Evolutionary conservation across 371 early-diverging fungal genomes (phyloP).

Genomic region (Mucor plumbeus): DNA sequence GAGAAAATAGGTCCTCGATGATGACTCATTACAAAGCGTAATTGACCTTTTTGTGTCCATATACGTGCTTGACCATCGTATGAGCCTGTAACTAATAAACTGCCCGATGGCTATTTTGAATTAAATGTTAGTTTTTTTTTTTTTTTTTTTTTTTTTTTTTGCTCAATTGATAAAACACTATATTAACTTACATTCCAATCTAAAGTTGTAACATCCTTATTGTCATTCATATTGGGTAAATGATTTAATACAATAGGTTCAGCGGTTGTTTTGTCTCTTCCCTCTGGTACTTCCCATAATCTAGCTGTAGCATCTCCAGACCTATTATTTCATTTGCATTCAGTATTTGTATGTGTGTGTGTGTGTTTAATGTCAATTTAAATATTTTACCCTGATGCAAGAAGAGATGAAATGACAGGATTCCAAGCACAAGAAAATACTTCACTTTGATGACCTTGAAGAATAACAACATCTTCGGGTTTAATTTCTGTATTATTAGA

Average conservation of each 20-base stretch:
- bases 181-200: conserved; percentile 85
- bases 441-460: conserved; percentile 75
- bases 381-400: conserved; percentile 82
- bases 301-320: conserved; percentile 89
- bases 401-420: conserved; percentile 61
- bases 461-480: conserved; percentile 39
- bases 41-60: conserved; percentile 79
- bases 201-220: conserved; percentile 80
- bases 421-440: conserved; percentile 91
- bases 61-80: conserved; percentile 90
- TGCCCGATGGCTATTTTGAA: conserved; percentile 71
- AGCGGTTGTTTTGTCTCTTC: conserved; percentile 32
- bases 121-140: not conserved
- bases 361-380: not conserved
- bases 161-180: not conserved
- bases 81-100: conserved; percentile 88
- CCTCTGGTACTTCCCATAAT: conserved; percentile 76
- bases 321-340: conserved; percentile 30
- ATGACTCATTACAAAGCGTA: conserved; percentile 69
- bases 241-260: conserved; percentile 67
- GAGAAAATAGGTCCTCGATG: conserved; percentile 88
- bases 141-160: no score
- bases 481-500: conserved; percentile 23
- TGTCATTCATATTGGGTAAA: conserved; percentile 56
- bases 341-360: not conserved